Conservation (phyloP, 352 stramenopile genomes). For the Phytopythium kandeliae region DNA sequence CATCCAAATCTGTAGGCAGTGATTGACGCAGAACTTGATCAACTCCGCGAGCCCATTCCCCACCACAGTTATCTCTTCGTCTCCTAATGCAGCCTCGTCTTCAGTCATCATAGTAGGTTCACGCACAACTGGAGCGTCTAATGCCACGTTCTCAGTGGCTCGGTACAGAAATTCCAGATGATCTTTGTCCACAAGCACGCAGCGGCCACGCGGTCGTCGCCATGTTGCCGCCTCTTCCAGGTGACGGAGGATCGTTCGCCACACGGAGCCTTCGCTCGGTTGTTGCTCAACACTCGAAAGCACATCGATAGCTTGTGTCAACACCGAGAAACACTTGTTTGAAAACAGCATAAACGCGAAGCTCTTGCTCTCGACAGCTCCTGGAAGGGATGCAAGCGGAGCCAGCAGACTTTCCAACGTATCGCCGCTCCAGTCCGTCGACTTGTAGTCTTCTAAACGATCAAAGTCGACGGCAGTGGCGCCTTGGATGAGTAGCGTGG, state of each 20-base stretch:
- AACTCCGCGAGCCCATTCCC: background rate
- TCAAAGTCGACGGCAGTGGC: slow-evolving; percentile 8
- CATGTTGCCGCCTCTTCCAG: background rate
- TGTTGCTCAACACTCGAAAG: background rate
- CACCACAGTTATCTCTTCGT: background rate
- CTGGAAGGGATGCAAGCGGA: background rate
- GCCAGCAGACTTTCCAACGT: slow-evolving; percentile 1
- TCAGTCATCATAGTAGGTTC: no score
- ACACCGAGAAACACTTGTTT: slow-evolving; percentile 4
- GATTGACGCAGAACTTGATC: background rate
- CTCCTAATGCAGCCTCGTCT: background rate
- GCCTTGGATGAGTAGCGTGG: slow-evolving; percentile 20
- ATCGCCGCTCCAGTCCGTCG: background rate
- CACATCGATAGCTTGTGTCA: background rate
- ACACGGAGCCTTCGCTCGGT: background rate
- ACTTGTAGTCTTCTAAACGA: slow-evolving; percentile 13
- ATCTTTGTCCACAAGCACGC: slow-evolving; percentile 10
- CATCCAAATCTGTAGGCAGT: background rate
- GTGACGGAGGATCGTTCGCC: background rate
- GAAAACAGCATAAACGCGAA: slow-evolving; percentile 1
- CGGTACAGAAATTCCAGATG: slow-evolving; percentile 21
- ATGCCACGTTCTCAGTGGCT: background rate
- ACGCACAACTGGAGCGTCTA: background rate
- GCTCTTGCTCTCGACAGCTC: background rate
- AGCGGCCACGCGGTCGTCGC: background rate